These are phyloP conservation scores for Gossypium mustelinum DNA, from an alignment of 345 rosid species.

Conservation along the genomic window DNA sequence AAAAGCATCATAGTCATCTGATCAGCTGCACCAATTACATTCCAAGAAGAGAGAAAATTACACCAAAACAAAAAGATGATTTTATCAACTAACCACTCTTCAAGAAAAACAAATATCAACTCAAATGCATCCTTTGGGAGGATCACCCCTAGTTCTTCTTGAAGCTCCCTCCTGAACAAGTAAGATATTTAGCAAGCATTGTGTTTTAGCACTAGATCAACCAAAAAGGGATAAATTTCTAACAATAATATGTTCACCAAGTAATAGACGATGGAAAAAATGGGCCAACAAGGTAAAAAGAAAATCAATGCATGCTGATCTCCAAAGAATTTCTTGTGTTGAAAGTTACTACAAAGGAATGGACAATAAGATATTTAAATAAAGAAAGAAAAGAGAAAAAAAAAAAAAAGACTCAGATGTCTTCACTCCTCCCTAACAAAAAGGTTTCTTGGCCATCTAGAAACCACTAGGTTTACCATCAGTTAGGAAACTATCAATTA, in stretches of 20 bases:
- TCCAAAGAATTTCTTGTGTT: constrained; percentile 2
- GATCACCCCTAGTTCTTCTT: constrained; percentile 77
- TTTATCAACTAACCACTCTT: constrained; percentile 59
- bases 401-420: neutral
- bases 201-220: neutral
- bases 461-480: constrained; percentile 2
- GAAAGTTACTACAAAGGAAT: neutral
- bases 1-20: neutral
- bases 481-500: neutral
- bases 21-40: neutral
- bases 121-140: constrained; percentile 95
- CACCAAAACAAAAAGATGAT: neutral
- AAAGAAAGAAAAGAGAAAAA: neutral
- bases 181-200: constrained; percentile 2
- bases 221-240: neutral
- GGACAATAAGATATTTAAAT: neutral
- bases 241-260: neutral
- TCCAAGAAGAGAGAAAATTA: neutral
- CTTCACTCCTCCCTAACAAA: neutral
- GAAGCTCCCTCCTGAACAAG: constrained; percentile 73
- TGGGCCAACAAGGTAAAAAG: neutral
- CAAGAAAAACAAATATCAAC: constrained; percentile 58
- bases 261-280: neutral
- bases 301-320: neutral
- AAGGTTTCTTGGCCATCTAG: neutral